phyloP scores from a whole-genome alignment of 2,329 filamentous ascomycete genomes.

The Ustulina deusta region DNA sequence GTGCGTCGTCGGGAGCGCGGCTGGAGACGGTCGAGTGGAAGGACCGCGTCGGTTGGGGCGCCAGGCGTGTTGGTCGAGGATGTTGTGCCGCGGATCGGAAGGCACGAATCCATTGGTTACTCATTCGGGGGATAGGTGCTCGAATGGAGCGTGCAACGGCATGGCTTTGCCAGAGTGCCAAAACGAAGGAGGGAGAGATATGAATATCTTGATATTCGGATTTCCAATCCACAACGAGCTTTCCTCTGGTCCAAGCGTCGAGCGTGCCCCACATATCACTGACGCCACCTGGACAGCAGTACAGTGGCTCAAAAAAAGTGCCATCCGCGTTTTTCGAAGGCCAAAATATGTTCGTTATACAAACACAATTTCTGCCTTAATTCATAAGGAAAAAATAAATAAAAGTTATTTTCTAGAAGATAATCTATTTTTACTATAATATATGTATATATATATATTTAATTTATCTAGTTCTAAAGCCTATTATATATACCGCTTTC shows the following conservation, averaged over 20 bases:
- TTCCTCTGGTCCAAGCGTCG: constrained; percentile 32
- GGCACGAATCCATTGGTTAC: constrained; percentile 50
- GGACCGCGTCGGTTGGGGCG: constrained; percentile 38
- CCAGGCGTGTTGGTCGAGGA: constrained; percentile 37
- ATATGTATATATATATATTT: too few relatives aligned
- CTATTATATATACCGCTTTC: too few relatives aligned
- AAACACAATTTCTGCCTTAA: too few relatives aligned
- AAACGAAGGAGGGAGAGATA: background rate
- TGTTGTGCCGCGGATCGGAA: constrained; percentile 47
- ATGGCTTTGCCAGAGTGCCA: constrained; percentile 43
- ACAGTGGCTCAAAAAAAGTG: too few relatives aligned
- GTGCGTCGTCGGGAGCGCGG: constrained; percentile 40
- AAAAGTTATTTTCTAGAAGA: background rate
- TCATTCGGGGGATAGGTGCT: constrained; percentile 52
- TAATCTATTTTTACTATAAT: too few relatives aligned
- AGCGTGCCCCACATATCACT: constrained; percentile 16
- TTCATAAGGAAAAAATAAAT: too few relatives aligned
- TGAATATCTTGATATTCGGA: background rate
- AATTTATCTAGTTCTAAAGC: too few relatives aligned
- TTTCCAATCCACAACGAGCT: constrained; percentile 12
- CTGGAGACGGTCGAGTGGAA: constrained; percentile 44
- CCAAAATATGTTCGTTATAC: too few relatives aligned
- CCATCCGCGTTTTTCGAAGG: too few relatives aligned
- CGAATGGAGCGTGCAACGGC: constrained; percentile 49
- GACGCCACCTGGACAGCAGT: too few relatives aligned